Evolutionary conservation across 1,139 yeast genomes (phyloP).

Genomic region (Suhomyces bolitotheri): DNA sequence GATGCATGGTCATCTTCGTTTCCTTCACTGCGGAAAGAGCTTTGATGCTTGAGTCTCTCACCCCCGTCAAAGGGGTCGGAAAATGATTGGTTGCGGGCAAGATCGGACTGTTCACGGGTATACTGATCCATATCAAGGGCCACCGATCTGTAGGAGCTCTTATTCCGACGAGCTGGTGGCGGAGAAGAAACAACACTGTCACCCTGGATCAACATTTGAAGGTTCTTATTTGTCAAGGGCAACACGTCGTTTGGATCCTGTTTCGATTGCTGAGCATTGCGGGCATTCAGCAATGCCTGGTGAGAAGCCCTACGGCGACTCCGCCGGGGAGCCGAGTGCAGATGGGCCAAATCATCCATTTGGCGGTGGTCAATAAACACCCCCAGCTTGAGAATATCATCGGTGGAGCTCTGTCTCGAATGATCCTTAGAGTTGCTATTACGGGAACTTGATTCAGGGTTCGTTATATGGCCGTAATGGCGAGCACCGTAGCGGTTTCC

Average conservation of each 20-base stretch:
- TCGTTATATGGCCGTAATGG: no score
- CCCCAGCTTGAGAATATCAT: slow-evolving; percentile 18
- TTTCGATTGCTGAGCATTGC: background rate
- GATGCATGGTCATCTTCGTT: slow-evolving; percentile 23
- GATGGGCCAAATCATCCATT: slow-evolving; percentile 29
- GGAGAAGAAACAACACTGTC: background rate
- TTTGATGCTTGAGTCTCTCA: slow-evolving; percentile 5
- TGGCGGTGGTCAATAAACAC: slow-evolving; percentile 39
- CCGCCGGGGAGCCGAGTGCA: slow-evolving; percentile 37
- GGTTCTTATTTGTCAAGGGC: slow-evolving; percentile 43
- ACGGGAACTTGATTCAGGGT: no score
- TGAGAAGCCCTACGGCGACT: slow-evolving; percentile 22
- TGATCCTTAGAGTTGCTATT: slow-evolving; percentile 1
- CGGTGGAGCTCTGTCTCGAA: slow-evolving; percentile 12
- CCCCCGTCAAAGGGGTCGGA: slow-evolving; percentile 17
- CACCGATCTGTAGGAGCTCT: slow-evolving; percentile 22
- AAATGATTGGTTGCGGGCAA: slow-evolving; percentile 21
- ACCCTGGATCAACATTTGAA: slow-evolving; percentile 27
- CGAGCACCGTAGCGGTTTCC: no score
- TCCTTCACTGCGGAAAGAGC: slow-evolving; percentile 2
- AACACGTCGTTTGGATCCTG: slow-evolving; percentile 12
- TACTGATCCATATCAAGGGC: slow-evolving; percentile 44
- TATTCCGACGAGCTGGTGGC: slow-evolving; percentile 12
- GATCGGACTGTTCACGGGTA: slow-evolving; percentile 37
- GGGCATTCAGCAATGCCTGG: background rate